phyloP scores from a whole-genome alignment of 192 early-diverging fungal genomes.

The Coemansia sp. region DNA sequence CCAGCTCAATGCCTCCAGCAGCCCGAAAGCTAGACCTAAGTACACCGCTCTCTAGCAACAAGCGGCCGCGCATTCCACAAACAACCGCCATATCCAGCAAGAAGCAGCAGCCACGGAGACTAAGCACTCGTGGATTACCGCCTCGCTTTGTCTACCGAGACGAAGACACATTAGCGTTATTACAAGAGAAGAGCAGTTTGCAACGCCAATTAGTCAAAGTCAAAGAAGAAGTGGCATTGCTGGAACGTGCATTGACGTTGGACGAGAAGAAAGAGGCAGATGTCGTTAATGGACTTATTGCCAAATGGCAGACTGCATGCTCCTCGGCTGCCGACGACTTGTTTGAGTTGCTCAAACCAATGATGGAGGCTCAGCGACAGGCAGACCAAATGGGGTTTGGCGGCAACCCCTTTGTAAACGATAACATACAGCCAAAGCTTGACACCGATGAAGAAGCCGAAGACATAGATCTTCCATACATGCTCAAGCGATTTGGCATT shows the following conservation, averaged over 20 bases:
- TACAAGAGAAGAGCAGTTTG: conserved; percentile 27
- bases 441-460: not conserved
- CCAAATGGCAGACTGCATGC: conserved; percentile 48
- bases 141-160: conserved; percentile 14
- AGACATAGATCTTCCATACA: conserved; percentile 30
- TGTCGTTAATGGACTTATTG: conserved; percentile 31
- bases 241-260: conserved; percentile 35
- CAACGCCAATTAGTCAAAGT: conserved; percentile 21
- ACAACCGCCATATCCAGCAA: not conserved
- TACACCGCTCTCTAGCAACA: not conserved
- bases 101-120: not conserved
- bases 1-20: conserved; percentile 14
- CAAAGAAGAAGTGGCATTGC: conserved; percentile 24
- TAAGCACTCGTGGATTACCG: not conserved
- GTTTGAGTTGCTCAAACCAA: conserved; percentile 41
- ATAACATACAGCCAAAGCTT: not conserved
- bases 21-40: conserved; percentile 6
- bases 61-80: not conserved
- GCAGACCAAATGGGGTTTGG: conserved; percentile 17
- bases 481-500: conserved; percentile 45
- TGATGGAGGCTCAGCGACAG: conserved; percentile 43
- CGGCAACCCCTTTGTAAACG: not conserved
- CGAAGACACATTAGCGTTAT: conserved; percentile 11
- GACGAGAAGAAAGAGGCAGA: conserved; percentile 23
- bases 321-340: conserved; percentile 38